Evolutionary conservation across 2,329 filamentous ascomycete genomes (phyloP).

Genomic region (Alternaria triticina): DNA sequence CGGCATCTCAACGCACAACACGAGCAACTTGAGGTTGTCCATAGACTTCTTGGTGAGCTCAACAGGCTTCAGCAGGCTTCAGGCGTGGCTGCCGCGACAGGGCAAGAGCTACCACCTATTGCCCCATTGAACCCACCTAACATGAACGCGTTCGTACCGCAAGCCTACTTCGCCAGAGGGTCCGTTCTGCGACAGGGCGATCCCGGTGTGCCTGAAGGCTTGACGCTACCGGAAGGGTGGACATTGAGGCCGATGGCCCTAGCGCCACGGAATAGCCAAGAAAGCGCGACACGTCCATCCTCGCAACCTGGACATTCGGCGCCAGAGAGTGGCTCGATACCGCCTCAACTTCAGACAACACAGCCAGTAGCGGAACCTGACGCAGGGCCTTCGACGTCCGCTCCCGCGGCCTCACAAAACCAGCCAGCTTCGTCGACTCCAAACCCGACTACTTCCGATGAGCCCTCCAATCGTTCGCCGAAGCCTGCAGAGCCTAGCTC

Average conservation of each 20-base stretch:
- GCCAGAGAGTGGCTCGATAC: not conserved
- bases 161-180: constrained; percentile 43
- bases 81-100: constrained; percentile 28
- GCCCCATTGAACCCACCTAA: constrained; percentile 30
- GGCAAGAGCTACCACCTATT: constrained; percentile 35
- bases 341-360: not conserved
- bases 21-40: constrained; percentile 42
- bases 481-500: constrained; percentile 38
- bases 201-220: constrained; percentile 41
- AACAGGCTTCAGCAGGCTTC: constrained; percentile 41
- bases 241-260: constrained; percentile 43
- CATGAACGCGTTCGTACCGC: constrained; percentile 28
- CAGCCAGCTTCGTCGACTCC: constrained; percentile 7
- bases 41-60: constrained; percentile 41
- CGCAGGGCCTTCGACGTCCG: constrained; percentile 6
- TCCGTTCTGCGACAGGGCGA: constrained; percentile 43
- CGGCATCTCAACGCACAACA: constrained; percentile 43
- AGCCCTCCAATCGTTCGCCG: constrained; percentile 22
- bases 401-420: constrained; percentile 4
- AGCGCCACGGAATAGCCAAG: constrained; percentile 24
- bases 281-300: constrained; percentile 8
- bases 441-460: constrained; percentile 6
- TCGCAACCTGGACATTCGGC: constrained; percentile 12
- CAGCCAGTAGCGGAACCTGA: not conserved
- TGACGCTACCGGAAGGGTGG: constrained; percentile 48